phyloP scores from a whole-genome alignment of 352 stramenopile species.

The Phytophthora macrochlamydospora region DNA sequence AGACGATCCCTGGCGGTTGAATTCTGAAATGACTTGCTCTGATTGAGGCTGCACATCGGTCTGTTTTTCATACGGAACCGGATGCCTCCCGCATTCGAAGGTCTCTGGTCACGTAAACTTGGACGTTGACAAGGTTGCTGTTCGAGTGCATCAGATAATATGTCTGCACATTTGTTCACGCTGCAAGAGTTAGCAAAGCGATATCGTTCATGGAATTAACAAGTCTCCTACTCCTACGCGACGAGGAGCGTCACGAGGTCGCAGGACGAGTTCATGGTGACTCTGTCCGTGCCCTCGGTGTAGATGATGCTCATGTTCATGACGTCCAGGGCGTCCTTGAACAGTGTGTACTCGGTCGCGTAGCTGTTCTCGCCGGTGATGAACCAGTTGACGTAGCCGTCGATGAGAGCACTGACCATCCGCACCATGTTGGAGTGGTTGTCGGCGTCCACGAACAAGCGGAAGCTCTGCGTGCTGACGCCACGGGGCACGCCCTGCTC shows the following conservation, averaged over 20 bases:
- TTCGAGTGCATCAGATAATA: too few relatives aligned
- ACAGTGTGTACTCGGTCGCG: constrained; percentile 43
- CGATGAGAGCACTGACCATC: constrained; percentile 50
- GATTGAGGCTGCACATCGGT: background rate
- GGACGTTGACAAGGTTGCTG: too few relatives aligned
- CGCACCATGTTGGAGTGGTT: constrained; percentile 34
- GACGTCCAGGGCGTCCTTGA: constrained; percentile 43
- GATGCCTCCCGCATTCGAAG: background rate
- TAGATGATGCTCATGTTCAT: constrained; percentile 71
- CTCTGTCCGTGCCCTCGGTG: constrained; percentile 39
- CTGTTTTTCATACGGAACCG: background rate
- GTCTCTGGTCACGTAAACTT: too few relatives aligned
- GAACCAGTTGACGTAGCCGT: constrained; percentile 52
- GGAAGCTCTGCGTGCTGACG: constrained; percentile 35
- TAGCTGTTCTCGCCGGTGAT: constrained; percentile 52
- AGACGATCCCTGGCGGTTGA: background rate
- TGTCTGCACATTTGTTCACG: too few relatives aligned
- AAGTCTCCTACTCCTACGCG: background rate
- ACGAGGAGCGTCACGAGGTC: constrained; percentile 30
- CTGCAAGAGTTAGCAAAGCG: too few relatives aligned
- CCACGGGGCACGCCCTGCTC: constrained; percentile 54
- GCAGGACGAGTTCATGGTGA: constrained; percentile 41
- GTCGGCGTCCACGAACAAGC: constrained; percentile 28
- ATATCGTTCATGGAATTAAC: too few relatives aligned
- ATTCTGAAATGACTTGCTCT: background rate